A percentile compares a stretch with the other conserved stretches of the same genome.
phyloP scores from a whole-genome alignment of 2,329 filamentous ascomycete species.

The Cryphonectria japonica region DNA sequence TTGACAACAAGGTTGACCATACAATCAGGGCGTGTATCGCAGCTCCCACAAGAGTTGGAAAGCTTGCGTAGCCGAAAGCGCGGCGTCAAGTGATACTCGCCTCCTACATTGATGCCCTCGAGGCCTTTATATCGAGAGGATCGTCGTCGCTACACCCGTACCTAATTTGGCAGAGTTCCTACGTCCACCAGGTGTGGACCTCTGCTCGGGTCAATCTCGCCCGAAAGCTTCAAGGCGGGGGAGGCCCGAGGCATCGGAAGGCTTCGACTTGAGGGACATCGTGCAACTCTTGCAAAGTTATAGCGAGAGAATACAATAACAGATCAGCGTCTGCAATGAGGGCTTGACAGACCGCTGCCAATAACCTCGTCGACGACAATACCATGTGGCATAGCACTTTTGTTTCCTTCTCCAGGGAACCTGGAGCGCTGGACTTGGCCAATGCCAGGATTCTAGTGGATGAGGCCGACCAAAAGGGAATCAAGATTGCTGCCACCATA shows the following conservation, averaged over 20 bases:
- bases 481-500: conserved; percentile 41
- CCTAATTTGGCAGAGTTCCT: background rate
- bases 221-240: conserved; percentile 1
- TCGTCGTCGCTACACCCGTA: background rate
- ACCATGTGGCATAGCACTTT: background rate
- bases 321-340: background rate
- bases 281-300: background rate
- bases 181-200: background rate
- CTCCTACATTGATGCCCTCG: background rate
- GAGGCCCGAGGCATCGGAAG: background rate
- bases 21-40: background rate
- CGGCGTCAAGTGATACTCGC: background rate
- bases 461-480: conserved; percentile 37
- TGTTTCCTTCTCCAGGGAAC: background rate
- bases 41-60: background rate
- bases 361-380: background rate
- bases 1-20: background rate
- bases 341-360: too few relatives aligned
- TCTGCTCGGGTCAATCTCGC: background rate
- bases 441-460: conserved; percentile 38
- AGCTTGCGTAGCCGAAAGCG: background rate
- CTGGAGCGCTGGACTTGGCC: background rate
- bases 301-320: background rate
- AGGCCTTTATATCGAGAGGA: background rate
- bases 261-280: background rate